Evolutionary conservation across 2,329 filamentous ascomycete genomes (phyloP), one percentile per base, ranked within the genome.

Genomic region (Fusarium sp.): DNA sequence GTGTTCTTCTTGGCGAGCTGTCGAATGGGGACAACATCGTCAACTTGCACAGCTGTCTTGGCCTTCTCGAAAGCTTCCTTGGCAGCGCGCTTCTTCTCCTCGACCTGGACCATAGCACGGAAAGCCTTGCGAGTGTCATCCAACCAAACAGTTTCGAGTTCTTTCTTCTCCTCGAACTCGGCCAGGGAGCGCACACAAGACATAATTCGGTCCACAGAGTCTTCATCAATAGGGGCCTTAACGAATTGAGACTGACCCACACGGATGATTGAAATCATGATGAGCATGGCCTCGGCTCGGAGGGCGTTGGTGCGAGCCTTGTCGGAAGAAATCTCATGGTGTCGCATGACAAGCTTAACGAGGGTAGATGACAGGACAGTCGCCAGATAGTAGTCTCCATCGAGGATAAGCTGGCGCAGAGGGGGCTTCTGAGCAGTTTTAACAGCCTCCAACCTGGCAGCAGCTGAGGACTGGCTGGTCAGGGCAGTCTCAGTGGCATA

Each of bases 201-300:
- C 96, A 99, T 98, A 79, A 99, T 95, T 75, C 96, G 91, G 80
- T 99, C 96, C n/a, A 98, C 89, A 0, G 96, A 98, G 79, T 99
- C 96, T 79, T 99, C 96, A 68, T 99, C 96, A 70, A 99, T 98
- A 4, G 94, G 93, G 2, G 93, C 92, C 84, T 98, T 98, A 77
- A 97, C 96, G 74, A 99, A 99, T 70, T 97, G 93, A n/a, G 95
- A 98, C 82, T 99, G 96, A 42, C 96, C 96, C 65, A 98, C 96
- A 51, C 96, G 94, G 72, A 99, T 93, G 73, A 99, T 97, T 7
- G 96, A 98, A 74, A 99, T 97, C 94, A 98, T 97, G 78, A 99
- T 98, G 55, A 99, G 87, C 96, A 99, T 99, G 46, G 96, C 96
- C 81, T 99, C 96, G 5, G 96, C 96, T 51, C 93, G 92, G 27